Evolutionary conservation across 148 eudicot species (phyloP), one percentile per base, ranked within the genome.

Genomic region (Persicaria tinctoria): DNA sequence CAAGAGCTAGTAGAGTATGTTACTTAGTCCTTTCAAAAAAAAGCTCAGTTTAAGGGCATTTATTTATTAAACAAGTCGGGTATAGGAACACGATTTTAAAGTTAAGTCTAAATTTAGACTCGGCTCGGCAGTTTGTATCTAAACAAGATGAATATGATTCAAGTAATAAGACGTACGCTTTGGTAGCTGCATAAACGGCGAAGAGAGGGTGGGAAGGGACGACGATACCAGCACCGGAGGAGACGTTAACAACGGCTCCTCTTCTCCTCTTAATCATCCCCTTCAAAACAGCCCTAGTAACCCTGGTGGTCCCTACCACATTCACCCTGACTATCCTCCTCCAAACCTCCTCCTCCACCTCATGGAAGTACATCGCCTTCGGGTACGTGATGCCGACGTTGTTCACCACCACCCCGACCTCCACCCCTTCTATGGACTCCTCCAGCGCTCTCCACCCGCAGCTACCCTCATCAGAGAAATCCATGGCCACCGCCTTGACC

Each of bases 231-330:
- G 90, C 84, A 51, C 92, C 92, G 68, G 92, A 89, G 5, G 88
- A 89, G 64, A 89, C 79, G 68, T 89, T 89, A 60, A 89, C 88
- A 77, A 89, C 79, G 0, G 86, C 88, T 78, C 92, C 90, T 82
- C 68, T 85, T 18, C 57, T 77, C 79, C 70, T 86, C 80, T 73
- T 77, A 73, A 89, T 5, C 92, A 89, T 86, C 2, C 23, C 11
- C 7, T 81, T 73, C 55, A 88, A 59, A 66, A 85, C 87, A 20
- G 84, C 84, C 51, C 70, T 82, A 1, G 92, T 86, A 5, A 85
- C 84, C 68, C 81, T 81, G 50, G 79, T 85, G 14, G 82, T 79
- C 8, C 80, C 92, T 54, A 79, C 88, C 51, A 86, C 54, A 59
- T 89, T 89, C 79, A 89, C 90, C 74, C 75, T 78, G 8, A 89